Base-by-base conservation (phyloP, 805 yeast genomes). In the Wickerhamiella occidentalis region DNA sequence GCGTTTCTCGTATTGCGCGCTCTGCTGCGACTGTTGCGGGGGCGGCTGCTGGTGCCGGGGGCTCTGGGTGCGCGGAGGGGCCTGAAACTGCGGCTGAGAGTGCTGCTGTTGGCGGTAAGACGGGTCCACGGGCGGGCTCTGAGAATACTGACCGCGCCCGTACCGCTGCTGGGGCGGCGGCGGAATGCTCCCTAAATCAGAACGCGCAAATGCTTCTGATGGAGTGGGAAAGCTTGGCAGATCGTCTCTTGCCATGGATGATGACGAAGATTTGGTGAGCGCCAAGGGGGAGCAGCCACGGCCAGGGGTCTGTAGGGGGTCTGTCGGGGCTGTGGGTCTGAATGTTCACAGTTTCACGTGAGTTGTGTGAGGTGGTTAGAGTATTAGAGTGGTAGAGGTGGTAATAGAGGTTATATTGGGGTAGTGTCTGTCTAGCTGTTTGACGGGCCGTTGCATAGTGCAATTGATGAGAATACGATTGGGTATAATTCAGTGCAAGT, bases 221-320 rank as follows among this genome's bases (percentile, higher is more conserved):
- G 62, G 62, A 35, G 60, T 57, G n/a, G 62, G 61, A 45, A 58
- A 58, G 37, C 52, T 47, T 12, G 58, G 54, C 51, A 58, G 45
- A 22, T 58, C 60, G 56, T 58, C 62, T 21, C 43, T 41, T 29
- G 43, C 43, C 43, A 45, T 37, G 26, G 17, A 21, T 35, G 30
- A 40, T 33, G 38, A 33, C 19, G 21, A 15, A 33, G 6, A 11
- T n/a, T 3, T 5, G 35, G 35, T 29, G 35, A n/a, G 35, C 6
- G 15, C n/a, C 6, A n/a, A 13, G 13, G 35, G 15, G 35, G 15
- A 12, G 35, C 15, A n/a, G n/a, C n/a, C n/a, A n/a, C n/a, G n/a
- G n/a, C n/a, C n/a, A n/a, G n/a, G n/a, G n/a, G n/a, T n/a, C n/a
- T n/a, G n/a, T n/a, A n/a, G n/a, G n/a, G n/a, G n/a, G n/a, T n/a